Conservation (phyloP, 176 grass and related monocot species). For the Juncus effusus region DNA sequence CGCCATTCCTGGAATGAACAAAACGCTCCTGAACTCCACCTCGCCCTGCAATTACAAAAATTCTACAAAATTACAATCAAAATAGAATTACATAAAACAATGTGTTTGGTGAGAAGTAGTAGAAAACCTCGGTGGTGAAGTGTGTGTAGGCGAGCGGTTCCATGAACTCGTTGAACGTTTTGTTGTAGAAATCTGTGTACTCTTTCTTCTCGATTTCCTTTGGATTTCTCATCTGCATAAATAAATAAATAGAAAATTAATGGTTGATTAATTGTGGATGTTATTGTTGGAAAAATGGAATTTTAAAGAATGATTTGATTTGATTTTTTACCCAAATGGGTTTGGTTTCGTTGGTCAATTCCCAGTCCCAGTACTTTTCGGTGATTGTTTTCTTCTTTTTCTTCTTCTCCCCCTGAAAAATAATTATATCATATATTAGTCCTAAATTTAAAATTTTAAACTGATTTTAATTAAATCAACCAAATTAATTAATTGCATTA, state of each 20-base stretch:
- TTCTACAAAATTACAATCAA: slow-evolving; percentile 7
- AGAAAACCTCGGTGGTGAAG: slow-evolving; percentile 73
- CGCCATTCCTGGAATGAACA: slow-evolving; percentile 88
- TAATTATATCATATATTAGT: neutral
- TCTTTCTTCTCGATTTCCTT: slow-evolving; percentile 73
- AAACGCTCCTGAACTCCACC: slow-evolving; percentile 91
- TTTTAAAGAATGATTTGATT: neutral
- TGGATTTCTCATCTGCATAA: slow-evolving; percentile 74
- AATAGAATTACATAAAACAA: slow-evolving; percentile 13
- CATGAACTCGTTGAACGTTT: slow-evolving; percentile 90
- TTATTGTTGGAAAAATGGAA: too few species aligned
- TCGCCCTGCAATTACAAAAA: slow-evolving; percentile 55
- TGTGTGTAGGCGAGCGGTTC: slow-evolving; percentile 76
- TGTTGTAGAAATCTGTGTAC: slow-evolving; percentile 94
- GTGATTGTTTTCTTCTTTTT: slow-evolving; percentile 90
- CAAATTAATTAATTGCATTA: slow-evolving; percentile 23
- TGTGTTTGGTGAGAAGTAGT: slow-evolving; percentile 5
- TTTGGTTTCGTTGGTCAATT: slow-evolving; percentile 81
- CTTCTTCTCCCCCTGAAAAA: slow-evolving; percentile 57
- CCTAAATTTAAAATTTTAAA: neutral
- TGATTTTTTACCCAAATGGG: slow-evolving; percentile 67
- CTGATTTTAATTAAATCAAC: slow-evolving; percentile 3
- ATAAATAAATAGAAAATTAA: neutral
- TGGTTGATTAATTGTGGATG: too few species aligned
- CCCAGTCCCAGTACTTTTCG: slow-evolving; percentile 98